A percentile compares a stretch with the other conserved stretches of the same genome.
Evolutionary conservation across 345 rosid genomes (phyloP).

Genomic region (Euphorbia tirucalli): DNA sequence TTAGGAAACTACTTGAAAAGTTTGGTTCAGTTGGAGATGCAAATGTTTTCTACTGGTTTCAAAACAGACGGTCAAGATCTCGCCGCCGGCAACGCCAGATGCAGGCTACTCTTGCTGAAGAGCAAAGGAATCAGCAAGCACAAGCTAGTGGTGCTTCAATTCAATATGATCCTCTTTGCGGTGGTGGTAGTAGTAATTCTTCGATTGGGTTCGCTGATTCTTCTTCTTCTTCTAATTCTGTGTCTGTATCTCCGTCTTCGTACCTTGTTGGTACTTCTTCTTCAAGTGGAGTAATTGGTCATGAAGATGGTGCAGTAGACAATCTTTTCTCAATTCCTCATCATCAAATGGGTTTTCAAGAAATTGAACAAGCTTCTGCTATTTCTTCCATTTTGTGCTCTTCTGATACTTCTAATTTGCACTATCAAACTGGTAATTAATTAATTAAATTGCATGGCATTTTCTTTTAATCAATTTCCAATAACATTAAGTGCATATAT

Average conservation of each 20-base stretch:
- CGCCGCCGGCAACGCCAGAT: constrained; percentile 94
- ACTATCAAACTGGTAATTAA: constrained; percentile 74
- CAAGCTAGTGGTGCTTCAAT: constrained; percentile 31
- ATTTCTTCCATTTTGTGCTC: constrained; percentile 52
- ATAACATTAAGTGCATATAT: neutral
- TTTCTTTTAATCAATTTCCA: neutral
- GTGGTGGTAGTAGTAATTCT: neutral
- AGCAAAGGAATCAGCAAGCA: constrained; percentile 26
- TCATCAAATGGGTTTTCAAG: constrained; percentile 66
- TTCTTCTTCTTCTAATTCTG: constrained; percentile 34
- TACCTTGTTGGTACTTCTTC: constrained; percentile 39
- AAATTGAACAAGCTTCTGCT: constrained; percentile 47
- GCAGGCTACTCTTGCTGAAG: constrained; percentile 61
- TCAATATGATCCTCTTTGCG: constrained; percentile 37
- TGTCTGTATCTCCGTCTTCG: constrained; percentile 34
- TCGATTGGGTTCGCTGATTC: constrained; percentile 36
- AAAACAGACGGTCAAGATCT: constrained; percentile 90
- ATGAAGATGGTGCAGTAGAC: constrained; percentile 39
- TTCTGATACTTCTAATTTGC: constrained; percentile 61
- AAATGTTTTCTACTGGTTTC: constrained; percentile 99
- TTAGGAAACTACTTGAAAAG: constrained; percentile 83
- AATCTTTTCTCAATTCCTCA: constrained; percentile 46
- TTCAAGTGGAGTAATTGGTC: constrained; percentile 45
- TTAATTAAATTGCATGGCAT: constrained; percentile 34
- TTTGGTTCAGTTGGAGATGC: constrained; percentile 94